Evolutionary conservation across 2,329 filamentous ascomycete species (phyloP).

Genomic region (Aspergillus melleus): DNA sequence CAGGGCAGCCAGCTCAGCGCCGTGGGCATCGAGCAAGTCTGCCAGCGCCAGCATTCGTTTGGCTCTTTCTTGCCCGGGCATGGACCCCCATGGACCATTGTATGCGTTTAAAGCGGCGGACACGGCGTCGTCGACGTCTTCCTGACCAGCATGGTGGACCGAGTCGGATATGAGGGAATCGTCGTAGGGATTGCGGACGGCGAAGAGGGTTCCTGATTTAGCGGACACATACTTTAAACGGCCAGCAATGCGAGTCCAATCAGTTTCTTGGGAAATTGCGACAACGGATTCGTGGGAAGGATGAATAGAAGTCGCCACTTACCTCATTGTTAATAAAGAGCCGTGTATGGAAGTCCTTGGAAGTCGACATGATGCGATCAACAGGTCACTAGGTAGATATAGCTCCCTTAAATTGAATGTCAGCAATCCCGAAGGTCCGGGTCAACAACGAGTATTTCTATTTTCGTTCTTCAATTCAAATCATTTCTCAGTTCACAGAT

Average conservation of each 20-base stretch:
- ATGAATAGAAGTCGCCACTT: not conserved
- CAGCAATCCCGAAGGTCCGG: no score
- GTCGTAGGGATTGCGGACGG: constrained; percentile 46
- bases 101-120: constrained; percentile 47
- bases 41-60: constrained; percentile 13
- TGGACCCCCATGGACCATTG: constrained; percentile 6
- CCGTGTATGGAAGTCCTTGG: constrained; percentile 6
- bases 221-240: constrained; percentile 43
- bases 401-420: no score
- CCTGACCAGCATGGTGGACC: constrained; percentile 47
- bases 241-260: not conserved
- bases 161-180: constrained; percentile 33
- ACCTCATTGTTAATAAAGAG: constrained; percentile 56
- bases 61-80: constrained; percentile 1
- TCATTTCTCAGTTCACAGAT: not conserved
- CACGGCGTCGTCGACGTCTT: constrained; percentile 47
- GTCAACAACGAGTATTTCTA: no score
- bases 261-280: not conserved
- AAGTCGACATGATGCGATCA: not conserved
- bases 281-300: no score
- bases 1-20: not conserved
- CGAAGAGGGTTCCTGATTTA: constrained; percentile 48
- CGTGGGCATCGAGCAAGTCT: constrained; percentile 11
- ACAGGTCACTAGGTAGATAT: no score
- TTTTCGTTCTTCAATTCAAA: no score